A percentile compares a stretch with the other conserved stretches of the same genome.
phyloP scores from a whole-genome alignment of 1,139 yeast genomes.

The Suhomyces bribrorum region DNA sequence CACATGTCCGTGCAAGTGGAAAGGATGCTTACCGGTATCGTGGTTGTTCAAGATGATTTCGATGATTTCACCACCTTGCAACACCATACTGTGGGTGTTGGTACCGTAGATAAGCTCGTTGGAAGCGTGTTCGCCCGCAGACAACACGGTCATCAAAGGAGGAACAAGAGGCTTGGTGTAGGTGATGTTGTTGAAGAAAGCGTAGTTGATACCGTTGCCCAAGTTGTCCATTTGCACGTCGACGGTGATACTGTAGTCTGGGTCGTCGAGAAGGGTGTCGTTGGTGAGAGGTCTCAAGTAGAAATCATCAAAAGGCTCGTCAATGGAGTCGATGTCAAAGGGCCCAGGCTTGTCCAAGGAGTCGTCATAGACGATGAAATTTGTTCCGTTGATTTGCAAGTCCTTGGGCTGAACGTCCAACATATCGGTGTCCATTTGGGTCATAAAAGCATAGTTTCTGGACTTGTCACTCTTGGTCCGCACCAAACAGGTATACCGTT shows the following conservation, averaged over 20 bases:
- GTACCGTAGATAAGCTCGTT: constrained; percentile 61
- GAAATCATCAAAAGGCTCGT: constrained; percentile 62
- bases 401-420: constrained; percentile 70
- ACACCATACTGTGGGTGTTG: constrained; percentile 71
- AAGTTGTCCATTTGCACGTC: constrained; percentile 78
- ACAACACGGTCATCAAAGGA: constrained; percentile 68
- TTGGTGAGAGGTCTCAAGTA: constrained; percentile 57
- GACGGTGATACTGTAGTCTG: constrained; percentile 65
- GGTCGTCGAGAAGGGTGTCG: constrained; percentile 55
- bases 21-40: constrained; percentile 84
- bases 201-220: constrained; percentile 81
- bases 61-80: constrained; percentile 66
- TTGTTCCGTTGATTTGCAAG: constrained; percentile 67
- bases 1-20: constrained; percentile 81
- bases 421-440: constrained; percentile 75
- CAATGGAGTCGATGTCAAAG: constrained; percentile 42
- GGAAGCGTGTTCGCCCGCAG: constrained; percentile 61
- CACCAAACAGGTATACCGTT: constrained; percentile 72
- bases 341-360: constrained; percentile 26
- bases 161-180: constrained; percentile 83
- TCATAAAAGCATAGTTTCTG: constrained; percentile 75
- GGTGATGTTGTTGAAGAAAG: constrained; percentile 85
- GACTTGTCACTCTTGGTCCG: constrained; percentile 63
- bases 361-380: constrained; percentile 62
- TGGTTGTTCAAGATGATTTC: constrained; percentile 69